phyloP scores from a whole-genome alignment of 352 stramenopile species.

The Phytophthora uliginosa region DNA sequence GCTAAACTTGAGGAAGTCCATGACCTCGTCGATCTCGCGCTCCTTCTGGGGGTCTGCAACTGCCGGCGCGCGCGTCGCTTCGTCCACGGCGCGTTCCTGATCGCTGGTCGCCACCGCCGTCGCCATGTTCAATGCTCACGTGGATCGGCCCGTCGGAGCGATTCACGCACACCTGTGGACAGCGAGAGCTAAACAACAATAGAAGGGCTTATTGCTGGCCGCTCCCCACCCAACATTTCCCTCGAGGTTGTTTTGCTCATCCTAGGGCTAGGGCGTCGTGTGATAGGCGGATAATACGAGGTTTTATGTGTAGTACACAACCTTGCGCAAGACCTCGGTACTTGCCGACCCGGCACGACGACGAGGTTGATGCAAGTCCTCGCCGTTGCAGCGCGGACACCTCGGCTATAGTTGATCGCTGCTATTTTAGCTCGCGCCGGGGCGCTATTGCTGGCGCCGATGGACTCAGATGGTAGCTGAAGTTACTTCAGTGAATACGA shows the following conservation, averaged over 20 bases:
- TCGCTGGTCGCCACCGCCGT: conserved; percentile 15
- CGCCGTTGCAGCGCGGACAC: not conserved
- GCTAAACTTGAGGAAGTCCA: conserved; percentile 89
- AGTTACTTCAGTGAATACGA: conserved; percentile 6
- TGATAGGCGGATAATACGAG: conserved; percentile 13
- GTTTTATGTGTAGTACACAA: conserved; percentile 20
- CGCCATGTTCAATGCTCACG: conserved; percentile 5
- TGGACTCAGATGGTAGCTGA: conserved; percentile 10
- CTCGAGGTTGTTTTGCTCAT: conserved; percentile 29
- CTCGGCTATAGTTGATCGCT: not conserved
- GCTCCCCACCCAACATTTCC: conserved; percentile 25
- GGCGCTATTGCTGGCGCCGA: not conserved
- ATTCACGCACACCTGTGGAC: conserved; percentile 2
- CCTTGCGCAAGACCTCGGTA: not conserved
- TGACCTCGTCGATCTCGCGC: conserved; percentile 88
- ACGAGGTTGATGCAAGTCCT: not conserved
- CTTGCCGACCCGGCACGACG: too few species aligned
- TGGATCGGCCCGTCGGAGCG: not conserved
- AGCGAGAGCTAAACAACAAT: conserved; percentile 31
- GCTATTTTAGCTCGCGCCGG: conserved; percentile 2
- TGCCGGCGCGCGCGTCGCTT: not conserved
- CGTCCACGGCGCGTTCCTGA: conserved; percentile 21
- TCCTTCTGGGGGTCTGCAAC: conserved; percentile 41
- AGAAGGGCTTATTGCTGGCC: not conserved
- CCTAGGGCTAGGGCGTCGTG: conserved; percentile 8